A percentile compares a stretch with the other conserved stretches of the same genome.
Evolutionary conservation across 139 green algal genomes (phyloP).

Genomic region (Nannochloris sp.): DNA sequence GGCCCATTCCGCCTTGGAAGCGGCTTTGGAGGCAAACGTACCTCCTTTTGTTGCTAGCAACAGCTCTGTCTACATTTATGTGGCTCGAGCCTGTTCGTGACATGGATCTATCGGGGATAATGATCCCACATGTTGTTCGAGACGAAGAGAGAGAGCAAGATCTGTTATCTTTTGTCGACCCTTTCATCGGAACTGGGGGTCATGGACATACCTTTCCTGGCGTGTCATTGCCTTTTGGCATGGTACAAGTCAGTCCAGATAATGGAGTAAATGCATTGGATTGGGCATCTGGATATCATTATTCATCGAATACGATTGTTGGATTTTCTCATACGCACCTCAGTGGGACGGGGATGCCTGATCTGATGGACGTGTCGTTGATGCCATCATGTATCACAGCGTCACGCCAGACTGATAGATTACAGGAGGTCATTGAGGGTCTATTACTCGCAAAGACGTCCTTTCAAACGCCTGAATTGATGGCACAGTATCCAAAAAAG

Average conservation of each 20-base stretch:
- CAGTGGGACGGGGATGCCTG: conserved; percentile 7
- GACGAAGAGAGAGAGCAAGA: neutral
- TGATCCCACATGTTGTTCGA: neutral
- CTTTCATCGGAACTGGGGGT: conserved; percentile 7
- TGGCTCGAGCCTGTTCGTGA: too few species aligned
- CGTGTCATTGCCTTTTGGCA: conserved; percentile 6
- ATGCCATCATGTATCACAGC: neutral
- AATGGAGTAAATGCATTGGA: conserved; percentile 5
- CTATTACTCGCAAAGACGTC: too few species aligned
- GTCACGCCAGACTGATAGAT: too few species aligned
- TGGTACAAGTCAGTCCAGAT: conserved; percentile 10
- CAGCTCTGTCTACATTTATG: too few species aligned
- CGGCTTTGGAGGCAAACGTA: too few species aligned
- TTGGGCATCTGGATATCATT: conserved; percentile 11
- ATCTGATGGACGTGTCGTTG: conserved; percentile 2
- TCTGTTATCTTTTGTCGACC: neutral
- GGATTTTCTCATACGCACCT: conserved; percentile 11
- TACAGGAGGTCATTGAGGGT: too few species aligned
- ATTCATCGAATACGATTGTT: conserved; percentile 2
- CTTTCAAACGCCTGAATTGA: too few species aligned
- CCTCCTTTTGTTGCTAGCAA: too few species aligned
- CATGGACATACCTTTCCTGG: conserved; percentile 12
- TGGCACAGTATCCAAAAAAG: neutral
- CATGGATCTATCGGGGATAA: neutral
- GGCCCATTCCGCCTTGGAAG: too few species aligned